Base-by-base conservation (phyloP, 148 eudicot genomes). In the Nyssa sinensis region DNA sequence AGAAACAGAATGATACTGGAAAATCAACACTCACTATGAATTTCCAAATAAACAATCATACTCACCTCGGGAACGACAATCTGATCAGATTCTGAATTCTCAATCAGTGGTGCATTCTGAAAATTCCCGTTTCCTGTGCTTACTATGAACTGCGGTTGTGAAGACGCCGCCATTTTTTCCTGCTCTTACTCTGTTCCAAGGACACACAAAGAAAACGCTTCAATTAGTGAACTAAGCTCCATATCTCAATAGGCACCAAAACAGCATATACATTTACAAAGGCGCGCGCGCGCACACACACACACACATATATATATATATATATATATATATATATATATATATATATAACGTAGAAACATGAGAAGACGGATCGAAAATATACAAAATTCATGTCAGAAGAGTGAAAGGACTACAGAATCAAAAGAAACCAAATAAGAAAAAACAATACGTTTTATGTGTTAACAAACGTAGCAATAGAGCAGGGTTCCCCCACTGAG, bases 1-100 rank as follows among this genome's bases (percentile, higher is more conserved):
- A n/a, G n/a, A n/a, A n/a, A n/a, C n/a, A n/a, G n/a, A n/a, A n/a
- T n/a, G n/a, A n/a, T n/a, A n/a, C n/a, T n/a, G n/a, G n/a, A n/a
- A n/a, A n/a, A n/a, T n/a, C n/a, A n/a, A 49, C 37, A 6, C 49
- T 63, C 9, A 31, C 34, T 10, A 16, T 24, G 21, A 31, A 57
- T n/a, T 3, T 3, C 0, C 8, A 34, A 58, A 7, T 60, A 25
- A 0, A 19, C n/a, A 10, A 51, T 30, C 28, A 70, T 29, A 62
- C 85, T 74, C 61, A 90, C 98, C 58, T 94, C 97, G 64, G 98
- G 86, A 21, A 94, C 93, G 75, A 92, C 79, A 84, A 94, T 94
- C 70, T 94, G 97, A 25, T 86, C 80, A 63, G 72, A 47, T 25
- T 89, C 96, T 41, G 81, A 75, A 59, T 79, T 58, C 24, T 94